These are phyloP conservation scores for Gonapodya prolifera DNA, from an alignment of 192 early-diverging fungal species.

Conservation along the genomic window DNA sequence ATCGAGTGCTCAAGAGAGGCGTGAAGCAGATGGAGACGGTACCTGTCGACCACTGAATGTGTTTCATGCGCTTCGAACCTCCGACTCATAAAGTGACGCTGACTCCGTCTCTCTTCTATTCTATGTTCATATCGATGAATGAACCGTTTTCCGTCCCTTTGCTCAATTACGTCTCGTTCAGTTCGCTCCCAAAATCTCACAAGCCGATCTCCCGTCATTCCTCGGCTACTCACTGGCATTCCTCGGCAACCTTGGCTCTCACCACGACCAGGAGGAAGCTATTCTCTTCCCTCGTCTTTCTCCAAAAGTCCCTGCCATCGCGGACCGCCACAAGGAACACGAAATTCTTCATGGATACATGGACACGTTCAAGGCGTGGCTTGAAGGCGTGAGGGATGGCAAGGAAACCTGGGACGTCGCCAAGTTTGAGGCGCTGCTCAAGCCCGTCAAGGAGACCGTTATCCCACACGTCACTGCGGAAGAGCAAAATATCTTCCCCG, in stretches of 20 bases:
- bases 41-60: too few relatives aligned
- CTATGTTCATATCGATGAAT: too few relatives aligned
- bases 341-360: not conserved
- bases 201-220: not conserved
- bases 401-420: not conserved
- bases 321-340: not conserved
- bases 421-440: not conserved
- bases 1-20: not conserved
- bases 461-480: conserved; percentile 1
- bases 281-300: not conserved
- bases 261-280: conserved; percentile 3
- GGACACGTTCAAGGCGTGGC: not conserved
- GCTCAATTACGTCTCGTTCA: too few relatives aligned
- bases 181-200: not conserved
- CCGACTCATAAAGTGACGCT: too few relatives aligned
- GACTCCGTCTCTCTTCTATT: too few relatives aligned
- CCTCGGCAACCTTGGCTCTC: not conserved
- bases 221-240: conserved; percentile 1
- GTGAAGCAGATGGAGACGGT: not conserved
- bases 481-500: not conserved
- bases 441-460: not conserved
- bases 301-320: not conserved
- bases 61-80: too few relatives aligned
- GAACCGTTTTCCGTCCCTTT: too few relatives aligned
- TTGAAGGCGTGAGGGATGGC: not conserved